Conservation (phyloP, 768 basidiomycete species). For the Russula ochroleuca region DNA sequence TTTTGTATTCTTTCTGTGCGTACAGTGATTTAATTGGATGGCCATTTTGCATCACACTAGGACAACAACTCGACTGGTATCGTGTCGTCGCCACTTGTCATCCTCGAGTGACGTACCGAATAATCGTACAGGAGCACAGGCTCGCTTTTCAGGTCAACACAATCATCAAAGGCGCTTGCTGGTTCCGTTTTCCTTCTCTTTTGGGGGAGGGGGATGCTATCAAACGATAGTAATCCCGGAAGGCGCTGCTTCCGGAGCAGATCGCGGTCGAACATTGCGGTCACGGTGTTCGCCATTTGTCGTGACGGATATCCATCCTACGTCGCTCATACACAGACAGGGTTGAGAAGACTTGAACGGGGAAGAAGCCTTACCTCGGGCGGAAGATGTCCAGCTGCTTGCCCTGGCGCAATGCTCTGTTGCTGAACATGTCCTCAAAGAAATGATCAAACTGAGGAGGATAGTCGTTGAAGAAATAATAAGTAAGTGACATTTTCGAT, state of each 20-base stretch:
- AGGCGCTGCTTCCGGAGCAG: constrained; percentile 15
- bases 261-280: constrained; percentile 48
- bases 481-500: constrained; percentile 34
- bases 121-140: constrained; percentile 6
- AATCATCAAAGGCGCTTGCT: not conserved
- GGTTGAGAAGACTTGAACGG: too few relatives aligned
- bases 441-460: constrained; percentile 43
- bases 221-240: constrained; percentile 17
- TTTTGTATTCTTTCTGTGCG: not conserved
- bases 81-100: too few relatives aligned
- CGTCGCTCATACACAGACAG: too few relatives aligned
- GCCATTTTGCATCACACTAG: not conserved
- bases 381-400: constrained; percentile 19
- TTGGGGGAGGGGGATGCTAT: not conserved
- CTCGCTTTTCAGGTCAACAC: not conserved
- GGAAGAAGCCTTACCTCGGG: constrained; percentile 13
- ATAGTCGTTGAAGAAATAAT: constrained; percentile 40
- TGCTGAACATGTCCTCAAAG: constrained; percentile 40
- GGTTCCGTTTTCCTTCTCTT: not conserved
- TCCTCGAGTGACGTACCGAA: not conserved
- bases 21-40: not conserved
- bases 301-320: constrained; percentile 56
- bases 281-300: constrained; percentile 45
- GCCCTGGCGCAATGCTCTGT: constrained; percentile 25
- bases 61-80: not conserved